Conservation (phyloP, 179 eudicot genomes). For the Pouteria campechiana region DNA sequence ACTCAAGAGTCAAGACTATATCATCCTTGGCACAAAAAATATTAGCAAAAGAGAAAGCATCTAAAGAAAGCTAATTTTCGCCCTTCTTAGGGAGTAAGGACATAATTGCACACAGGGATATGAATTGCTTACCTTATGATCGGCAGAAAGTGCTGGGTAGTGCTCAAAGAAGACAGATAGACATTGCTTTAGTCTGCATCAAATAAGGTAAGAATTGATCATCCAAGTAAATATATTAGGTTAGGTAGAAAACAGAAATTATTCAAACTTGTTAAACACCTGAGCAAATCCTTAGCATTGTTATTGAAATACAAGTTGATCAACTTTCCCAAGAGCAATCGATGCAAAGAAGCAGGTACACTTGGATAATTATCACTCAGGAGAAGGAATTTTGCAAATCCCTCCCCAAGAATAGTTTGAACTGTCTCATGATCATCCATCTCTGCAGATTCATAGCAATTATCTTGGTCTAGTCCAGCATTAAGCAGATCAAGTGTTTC, state of each 20-base stretch:
- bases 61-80: too few relatives aligned
- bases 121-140: conserved; percentile 79
- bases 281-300: conserved; percentile 41
- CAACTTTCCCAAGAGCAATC: conserved; percentile 52
- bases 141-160: conserved; percentile 66
- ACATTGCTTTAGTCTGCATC: conserved; percentile 71
- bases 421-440: conserved; percentile 57
- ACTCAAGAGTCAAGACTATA: too few relatives aligned
- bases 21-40: too few relatives aligned
- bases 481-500: conserved; percentile 56
- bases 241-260: conserved; percentile 3
- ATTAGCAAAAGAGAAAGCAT: too few relatives aligned
- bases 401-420: conserved; percentile 75
- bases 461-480: conserved; percentile 42
- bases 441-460: conserved; percentile 17
- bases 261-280: conserved; percentile 26
- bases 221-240: neutral
- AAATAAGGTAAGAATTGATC: neutral
- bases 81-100: too few relatives aligned
- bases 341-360: conserved; percentile 45
- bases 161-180: conserved; percentile 96
- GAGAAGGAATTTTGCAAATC: conserved; percentile 90
- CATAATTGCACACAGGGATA: too few relatives aligned
- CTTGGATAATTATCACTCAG: conserved; percentile 70
- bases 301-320: conserved; percentile 57